A percentile compares a stretch with the other conserved stretches of the same genome.
phyloP scores from a whole-genome alignment of 371 early-diverging fungal species.

The Mortierella sp. region DNA sequence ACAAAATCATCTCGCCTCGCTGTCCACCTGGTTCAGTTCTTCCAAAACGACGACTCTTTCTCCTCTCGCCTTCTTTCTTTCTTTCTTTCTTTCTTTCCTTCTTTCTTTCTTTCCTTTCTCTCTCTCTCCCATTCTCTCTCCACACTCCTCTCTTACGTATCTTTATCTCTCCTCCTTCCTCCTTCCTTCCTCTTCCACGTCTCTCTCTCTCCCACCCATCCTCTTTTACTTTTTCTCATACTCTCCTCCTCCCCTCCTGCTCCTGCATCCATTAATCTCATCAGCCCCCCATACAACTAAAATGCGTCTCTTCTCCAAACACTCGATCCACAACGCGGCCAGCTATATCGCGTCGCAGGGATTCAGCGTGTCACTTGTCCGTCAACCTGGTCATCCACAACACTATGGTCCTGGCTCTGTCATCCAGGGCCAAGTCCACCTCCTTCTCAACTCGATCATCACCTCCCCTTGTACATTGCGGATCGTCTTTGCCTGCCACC shows the following conservation, averaged over 20 bases:
- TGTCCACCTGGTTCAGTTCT: no score
- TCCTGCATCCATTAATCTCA: background rate
- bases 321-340: background rate
- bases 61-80: background rate
- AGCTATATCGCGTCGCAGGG: slow-evolving; percentile 23
- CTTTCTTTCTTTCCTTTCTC: background rate
- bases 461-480: slow-evolving; percentile 24
- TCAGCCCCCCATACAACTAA: background rate
- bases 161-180: background rate
- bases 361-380: slow-evolving; percentile 13
- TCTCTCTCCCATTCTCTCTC: background rate
- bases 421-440: slow-evolving; percentile 33
- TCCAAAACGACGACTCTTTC: background rate
- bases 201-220: background rate
- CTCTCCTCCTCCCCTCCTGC: background rate
- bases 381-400: slow-evolving; percentile 14
- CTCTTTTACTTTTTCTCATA: background rate
- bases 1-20: no score
- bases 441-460: slow-evolving; percentile 23
- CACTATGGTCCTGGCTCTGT: slow-evolving; percentile 32
- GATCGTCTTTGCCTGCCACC: slow-evolving; percentile 35
- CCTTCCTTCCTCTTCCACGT: background rate
- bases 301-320: slow-evolving; percentile 27
- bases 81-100: background rate
- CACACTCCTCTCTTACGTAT: background rate